A percentile compares a stretch with the other conserved stretches of the same genome.
Conservation (phyloP, 2,329 filamentous ascomycete genomes). For the Chaetomiaceae sp. region DNA sequence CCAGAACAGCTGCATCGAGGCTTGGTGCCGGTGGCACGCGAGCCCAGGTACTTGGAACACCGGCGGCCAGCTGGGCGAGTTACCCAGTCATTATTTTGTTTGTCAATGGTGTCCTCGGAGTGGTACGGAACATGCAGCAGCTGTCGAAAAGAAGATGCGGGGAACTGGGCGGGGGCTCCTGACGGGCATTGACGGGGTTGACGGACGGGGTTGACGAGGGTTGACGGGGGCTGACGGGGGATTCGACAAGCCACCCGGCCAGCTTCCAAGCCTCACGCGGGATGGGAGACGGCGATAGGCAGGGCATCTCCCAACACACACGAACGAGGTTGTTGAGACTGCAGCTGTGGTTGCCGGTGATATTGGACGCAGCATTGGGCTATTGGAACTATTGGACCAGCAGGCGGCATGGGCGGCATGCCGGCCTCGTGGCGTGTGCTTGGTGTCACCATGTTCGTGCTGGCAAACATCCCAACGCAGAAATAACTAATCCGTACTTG, state of each 20-base stretch:
- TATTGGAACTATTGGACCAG: neutral
- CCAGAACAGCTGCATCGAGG: constrained; percentile 1
- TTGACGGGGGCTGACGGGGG: neutral
- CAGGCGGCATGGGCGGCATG: constrained; percentile 1
- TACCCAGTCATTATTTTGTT: too few relatives aligned
- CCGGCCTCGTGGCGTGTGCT: constrained; percentile 6
- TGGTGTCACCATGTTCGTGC: constrained; percentile 8
- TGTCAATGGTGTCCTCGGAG: too few relatives aligned
- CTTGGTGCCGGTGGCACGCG: constrained; percentile 7
- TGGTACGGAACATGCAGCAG: constrained; percentile 15
- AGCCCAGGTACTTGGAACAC: constrained; percentile 19
- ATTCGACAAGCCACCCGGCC: neutral
- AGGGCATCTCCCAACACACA: constrained; percentile 8
- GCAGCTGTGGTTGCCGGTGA: constrained; percentile 2
- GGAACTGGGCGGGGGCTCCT: too few relatives aligned
- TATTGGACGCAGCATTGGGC: too few relatives aligned
- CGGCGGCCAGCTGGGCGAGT: constrained; percentile 4
- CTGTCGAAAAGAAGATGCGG: constrained; percentile 7
- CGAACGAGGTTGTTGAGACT: constrained; percentile 2
- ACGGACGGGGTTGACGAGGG: too few relatives aligned
- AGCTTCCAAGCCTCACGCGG: constrained; percentile 5
- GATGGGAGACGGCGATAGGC: constrained; percentile 10
- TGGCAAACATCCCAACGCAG: neutral
- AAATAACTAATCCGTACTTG: too few relatives aligned
- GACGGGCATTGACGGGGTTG: too few relatives aligned